phyloP scores from a whole-genome alignment of 202 grass and related monocot genomes.

The Panicum virgatum region DNA sequence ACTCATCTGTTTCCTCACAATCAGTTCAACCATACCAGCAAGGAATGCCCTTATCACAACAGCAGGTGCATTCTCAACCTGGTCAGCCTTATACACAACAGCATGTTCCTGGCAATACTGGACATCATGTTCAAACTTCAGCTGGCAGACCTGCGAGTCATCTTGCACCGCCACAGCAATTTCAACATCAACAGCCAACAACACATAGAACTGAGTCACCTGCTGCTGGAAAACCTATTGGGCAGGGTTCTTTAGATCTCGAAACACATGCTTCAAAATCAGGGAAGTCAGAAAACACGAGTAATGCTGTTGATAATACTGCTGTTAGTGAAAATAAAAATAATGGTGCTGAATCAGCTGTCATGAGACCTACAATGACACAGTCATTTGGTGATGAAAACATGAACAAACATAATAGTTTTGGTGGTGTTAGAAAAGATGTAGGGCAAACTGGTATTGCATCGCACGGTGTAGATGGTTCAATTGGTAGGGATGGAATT shows the following conservation, averaged over 20 bases:
- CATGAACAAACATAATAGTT: constrained; percentile 37
- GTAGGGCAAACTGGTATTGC: constrained; percentile 15
- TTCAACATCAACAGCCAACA: constrained; percentile 57
- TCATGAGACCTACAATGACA: constrained; percentile 2
- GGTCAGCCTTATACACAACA: constrained; percentile 56
- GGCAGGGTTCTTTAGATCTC: constrained; percentile 29
- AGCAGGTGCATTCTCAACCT: constrained; percentile 49
- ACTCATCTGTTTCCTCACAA: constrained; percentile 46
- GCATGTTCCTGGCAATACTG: constrained; percentile 16
- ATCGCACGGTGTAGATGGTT: constrained; percentile 36
- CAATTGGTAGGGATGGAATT: constrained; percentile 34
- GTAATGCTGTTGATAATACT: constrained; percentile 36
- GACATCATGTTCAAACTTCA: constrained; percentile 48
- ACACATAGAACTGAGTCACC: constrained; percentile 9
- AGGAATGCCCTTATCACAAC: constrained; percentile 53
- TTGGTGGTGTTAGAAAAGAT: constrained; percentile 43
- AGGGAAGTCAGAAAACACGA: constrained; percentile 42
- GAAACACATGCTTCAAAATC: constrained; percentile 26
- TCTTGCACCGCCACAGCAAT: constrained; percentile 50
- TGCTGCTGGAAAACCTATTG: constrained; percentile 30
- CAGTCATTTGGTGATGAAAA: constrained; percentile 40
- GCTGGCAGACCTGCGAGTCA: constrained; percentile 43
- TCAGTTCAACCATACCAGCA: constrained; percentile 59
- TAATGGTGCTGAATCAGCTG: constrained; percentile 28
- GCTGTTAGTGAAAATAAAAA: constrained; percentile 31